Evolutionary conservation across 2,329 filamentous ascomycete species (phyloP), one percentile per base, ranked within the genome.

Genomic region (Fusarium sp.): DNA sequence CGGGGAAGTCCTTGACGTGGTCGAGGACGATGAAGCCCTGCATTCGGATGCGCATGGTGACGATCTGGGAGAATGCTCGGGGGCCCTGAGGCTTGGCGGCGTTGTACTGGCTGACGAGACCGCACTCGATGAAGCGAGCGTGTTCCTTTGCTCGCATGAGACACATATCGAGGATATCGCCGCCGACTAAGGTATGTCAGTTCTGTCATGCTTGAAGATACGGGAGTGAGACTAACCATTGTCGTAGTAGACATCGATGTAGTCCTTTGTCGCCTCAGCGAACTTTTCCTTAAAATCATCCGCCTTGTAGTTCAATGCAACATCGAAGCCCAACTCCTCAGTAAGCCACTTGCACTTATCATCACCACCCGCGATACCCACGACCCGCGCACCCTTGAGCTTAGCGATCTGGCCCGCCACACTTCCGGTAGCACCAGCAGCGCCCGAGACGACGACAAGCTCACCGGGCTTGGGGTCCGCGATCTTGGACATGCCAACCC

Each of bases 341-440:
- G 83, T 86, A 69, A 94, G 80, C 86, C 91, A 93, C 55, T 84
- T 81, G 74, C 89, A 92, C 83, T 94, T 94, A 41, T 91, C 89
- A 39, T 89, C 86, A 60, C 85, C 87, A 1, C 92, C 92, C 2
- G 90, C 90, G 69, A 93, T 85, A 11, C 91, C 92, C 27, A 92
- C 80, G 18, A 93, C 89, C 6, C 85, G 74, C 52, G 83, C 82
- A 18, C 91, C 93, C 80, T 90, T 89, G 59, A 94, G 82, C 84
- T 93, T 94, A 23, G 92, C 92, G 73, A 95, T 93, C 82, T 95
- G 93, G 1, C 92, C 92, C 1, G 89, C 93, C 3, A 95, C 88
- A 77, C 88, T 92, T 3, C 93, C 93, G 0, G 93, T 95, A 0
- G 93, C 93, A 5, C 93, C 93, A 1, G 93, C 93, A 4, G 93